Evolutionary conservation across 129 eudicot species (phyloP), one percentile per base, ranked within the genome.

Genomic region (Ambrosia trifida): DNA sequence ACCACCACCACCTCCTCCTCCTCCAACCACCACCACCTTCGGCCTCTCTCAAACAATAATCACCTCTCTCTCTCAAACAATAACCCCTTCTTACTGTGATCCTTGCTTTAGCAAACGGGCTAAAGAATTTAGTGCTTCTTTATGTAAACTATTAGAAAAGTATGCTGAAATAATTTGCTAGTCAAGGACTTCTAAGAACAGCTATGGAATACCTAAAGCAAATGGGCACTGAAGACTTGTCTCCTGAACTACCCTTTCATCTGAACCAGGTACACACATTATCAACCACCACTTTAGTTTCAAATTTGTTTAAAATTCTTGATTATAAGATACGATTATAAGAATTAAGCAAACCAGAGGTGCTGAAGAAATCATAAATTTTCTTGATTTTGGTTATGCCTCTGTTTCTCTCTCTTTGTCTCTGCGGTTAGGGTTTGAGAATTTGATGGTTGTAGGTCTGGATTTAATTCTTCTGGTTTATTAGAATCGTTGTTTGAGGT

Each of bases 91-190:
- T n/a, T n/a, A 93, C 96, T 28, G 91, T 93, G 41, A 85, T 93
- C 77, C 84, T 93, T 60, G 96, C 96, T 59, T 82, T 87, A 89
- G 96, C 98, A 40, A 83, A 87, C 69, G 95, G 95, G 36, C 90
- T 83, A 80, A 93, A 89, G 86, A 85, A 72, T 89, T 89, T 64
- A 93, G 98, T 73, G 89, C 89, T 81, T 81, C 91, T 18, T 45
- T 93, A 56, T 92, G 89, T 84, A 89, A 85, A 75, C 92, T 93
- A 59, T 91, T 93, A 70, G 98, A 93, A 80, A 93, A 93, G 70
- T 89, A 93, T 78, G 95, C 90, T 58, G 98, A 93, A 80, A 92
- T 92, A 54, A n/a, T 82, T 92, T 72, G 96, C 96, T 61, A 89
- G 98, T 76, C 98, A 92, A 78, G 98, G 98, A 68, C 96, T 78